These are phyloP conservation scores for Azolla pinnata DNA, from an alignment of 75 land plant genomes.

Conservation along the genomic window DNA sequence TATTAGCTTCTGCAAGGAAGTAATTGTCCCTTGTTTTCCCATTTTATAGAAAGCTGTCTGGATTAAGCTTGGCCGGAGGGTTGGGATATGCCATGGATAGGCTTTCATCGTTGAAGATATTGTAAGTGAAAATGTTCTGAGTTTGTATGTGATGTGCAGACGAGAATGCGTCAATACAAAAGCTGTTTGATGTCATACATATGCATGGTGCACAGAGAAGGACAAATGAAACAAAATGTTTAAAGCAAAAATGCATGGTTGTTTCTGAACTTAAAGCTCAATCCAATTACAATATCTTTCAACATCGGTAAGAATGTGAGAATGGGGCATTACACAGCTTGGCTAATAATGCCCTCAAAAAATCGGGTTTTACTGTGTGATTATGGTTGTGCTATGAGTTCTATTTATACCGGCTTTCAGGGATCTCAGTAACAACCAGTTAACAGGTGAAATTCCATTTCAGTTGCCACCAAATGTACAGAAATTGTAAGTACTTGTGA, in stretches of 20 bases:
- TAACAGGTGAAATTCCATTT: slow-evolving; percentile 45
- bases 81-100: slow-evolving; percentile 60
- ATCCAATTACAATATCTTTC: background rate
- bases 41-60: slow-evolving; percentile 52
- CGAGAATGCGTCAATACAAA: background rate
- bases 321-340: background rate
- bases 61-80: slow-evolving; percentile 46
- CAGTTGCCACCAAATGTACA: slow-evolving; percentile 52
- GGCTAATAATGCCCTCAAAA: background rate
- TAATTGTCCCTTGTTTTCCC: no score
- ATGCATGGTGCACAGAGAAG: no score
- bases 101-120: slow-evolving; percentile 40
- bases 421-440: slow-evolving; percentile 68
- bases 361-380: background rate
- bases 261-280: background rate
- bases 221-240: background rate
- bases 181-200: no score
- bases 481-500: slow-evolving; percentile 36
- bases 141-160: background rate
- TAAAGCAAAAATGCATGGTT: slow-evolving; percentile 2
- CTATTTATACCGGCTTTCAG: slow-evolving; percentile 20
- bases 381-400: background rate
- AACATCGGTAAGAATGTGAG: background rate
- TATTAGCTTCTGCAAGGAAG: no score
- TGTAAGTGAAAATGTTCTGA: slow-evolving; percentile 34